Base-by-base conservation (phyloP, 1,284 basidiomycete species). In the Sanghuangporus sanghuang region DNA sequence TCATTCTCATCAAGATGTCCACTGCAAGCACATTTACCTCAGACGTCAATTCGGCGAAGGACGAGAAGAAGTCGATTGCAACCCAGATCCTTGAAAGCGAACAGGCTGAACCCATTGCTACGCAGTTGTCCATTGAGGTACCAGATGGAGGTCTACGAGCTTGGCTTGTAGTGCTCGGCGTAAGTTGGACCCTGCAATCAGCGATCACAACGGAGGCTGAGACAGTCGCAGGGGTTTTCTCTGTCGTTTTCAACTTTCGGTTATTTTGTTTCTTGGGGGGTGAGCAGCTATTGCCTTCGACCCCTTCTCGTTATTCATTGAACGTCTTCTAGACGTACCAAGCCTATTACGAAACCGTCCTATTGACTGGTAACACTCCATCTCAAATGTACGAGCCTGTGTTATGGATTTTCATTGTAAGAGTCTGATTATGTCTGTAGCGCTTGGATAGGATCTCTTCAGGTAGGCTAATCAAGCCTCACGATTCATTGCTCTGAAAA, bases 271-370 rank as follows among this genome's bases (percentile, higher is more conserved):
- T 72, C 77, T 0, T 79, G 77, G 73, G 78, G 78, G 44, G 77
- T 78, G 59, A 63, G 76, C 72, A 35, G 1, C 27, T 32, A 5
- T 4, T 2, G 14, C 6, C 18, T 44, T 12, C 42, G 42, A 44
- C 14, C 40, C 52, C 23, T 7, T 35, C 9, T 16, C 1, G 27
- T 23, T 3, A 14, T 14, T 58, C 6, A 42, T 56, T 27, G 42
- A 35, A 18, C 36, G 14, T 6, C 46, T 54, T 35, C 57, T 32
- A 81, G 80, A 77, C 79, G 21, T 85, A 84, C 68, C 83, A 85
- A 73, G 76, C 74, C 0, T 82, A 84, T 68, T 85, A 85, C 67
- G 73, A 82, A 67, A 68, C 75, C 48, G 76, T 72, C 1, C 36
- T 80, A 1, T 70, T 84, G 7, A 68, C 64, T 2, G 69, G 76